Percentiles rank a stretch among this genome's conserved stretches.
phyloP scores from a whole-genome alignment of 1,284 basidiomycete species.

The Cutaneotrichosporon arboriforme region DNA sequence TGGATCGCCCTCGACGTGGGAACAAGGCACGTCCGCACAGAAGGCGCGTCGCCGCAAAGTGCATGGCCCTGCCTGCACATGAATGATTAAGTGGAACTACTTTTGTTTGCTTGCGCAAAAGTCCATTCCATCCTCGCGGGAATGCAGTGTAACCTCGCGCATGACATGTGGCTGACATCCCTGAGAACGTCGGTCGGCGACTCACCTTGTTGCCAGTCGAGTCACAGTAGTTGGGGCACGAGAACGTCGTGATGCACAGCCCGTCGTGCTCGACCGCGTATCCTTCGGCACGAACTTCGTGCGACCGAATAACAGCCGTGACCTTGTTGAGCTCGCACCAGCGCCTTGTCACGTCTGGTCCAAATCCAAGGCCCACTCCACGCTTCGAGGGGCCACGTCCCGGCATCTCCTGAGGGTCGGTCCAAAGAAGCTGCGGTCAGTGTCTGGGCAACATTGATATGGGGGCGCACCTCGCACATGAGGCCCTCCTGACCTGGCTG shows the following conservation, averaged over 20 bases:
- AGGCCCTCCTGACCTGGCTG: conserved; percentile 94
- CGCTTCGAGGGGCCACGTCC: conserved; percentile 97
- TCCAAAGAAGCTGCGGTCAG: conserved; percentile 66
- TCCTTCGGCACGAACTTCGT: conserved; percentile 85
- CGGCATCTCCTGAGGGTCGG: conserved; percentile 82
- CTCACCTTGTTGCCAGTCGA: conserved; percentile 49
- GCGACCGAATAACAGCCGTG: conserved; percentile 85
- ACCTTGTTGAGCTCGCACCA: conserved; percentile 87
- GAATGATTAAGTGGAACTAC: too few relatives aligned
- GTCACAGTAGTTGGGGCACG: conserved; percentile 49
- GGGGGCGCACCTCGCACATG: conserved; percentile 62
- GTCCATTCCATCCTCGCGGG: too few relatives aligned
- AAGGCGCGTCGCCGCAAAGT: not conserved
- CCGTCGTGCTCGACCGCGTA: conserved; percentile 57
- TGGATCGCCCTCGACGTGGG: not conserved
- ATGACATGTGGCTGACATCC: too few relatives aligned
- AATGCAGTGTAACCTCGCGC: too few relatives aligned
- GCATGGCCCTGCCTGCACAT: too few relatives aligned
- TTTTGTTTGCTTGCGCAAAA: too few relatives aligned
- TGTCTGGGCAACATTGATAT: not conserved
- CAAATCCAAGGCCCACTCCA: conserved; percentile 92
- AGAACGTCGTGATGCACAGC: conserved; percentile 49
- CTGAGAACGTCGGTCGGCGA: not conserved
- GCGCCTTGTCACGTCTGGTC: conserved; percentile 79
- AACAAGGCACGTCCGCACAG: too few relatives aligned